A percentile compares a stretch with the other conserved stretches of the same genome.
Conservation (phyloP, 1,284 basidiomycete genomes). For the Moesziomyces parantarcticus region DNA sequence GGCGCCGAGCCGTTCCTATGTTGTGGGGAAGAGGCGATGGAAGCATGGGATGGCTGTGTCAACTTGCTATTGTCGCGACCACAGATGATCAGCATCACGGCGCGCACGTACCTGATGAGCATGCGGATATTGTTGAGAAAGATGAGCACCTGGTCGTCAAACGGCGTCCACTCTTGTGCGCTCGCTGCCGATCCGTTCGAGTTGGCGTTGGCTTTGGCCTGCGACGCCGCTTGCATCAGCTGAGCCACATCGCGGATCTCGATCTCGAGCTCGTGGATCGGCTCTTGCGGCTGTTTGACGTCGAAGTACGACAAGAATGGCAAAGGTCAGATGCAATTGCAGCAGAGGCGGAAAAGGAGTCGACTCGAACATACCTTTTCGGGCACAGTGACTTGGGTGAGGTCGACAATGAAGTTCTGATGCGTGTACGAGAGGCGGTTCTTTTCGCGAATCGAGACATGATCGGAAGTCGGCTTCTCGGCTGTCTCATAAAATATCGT, state of each 20-base stretch:
- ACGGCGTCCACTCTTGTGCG: constrained; percentile 59
- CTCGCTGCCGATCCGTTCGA: constrained; percentile 11
- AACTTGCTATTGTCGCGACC: no score
- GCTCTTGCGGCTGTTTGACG: constrained; percentile 43
- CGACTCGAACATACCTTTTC: constrained; percentile 37
- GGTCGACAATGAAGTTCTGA: constrained; percentile 89
- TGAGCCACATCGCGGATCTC: constrained; percentile 71
- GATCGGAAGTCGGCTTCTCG: constrained; percentile 60
- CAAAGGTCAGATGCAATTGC: not conserved
- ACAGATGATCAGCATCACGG: not conserved
- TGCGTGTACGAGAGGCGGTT: constrained; percentile 92
- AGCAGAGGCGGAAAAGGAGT: not conserved
- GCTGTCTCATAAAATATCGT: not conserved
- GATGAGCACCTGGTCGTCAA: constrained; percentile 60
- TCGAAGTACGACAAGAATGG: constrained; percentile 1
- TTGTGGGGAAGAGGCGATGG: no score
- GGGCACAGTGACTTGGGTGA: constrained; percentile 82
- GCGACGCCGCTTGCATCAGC: constrained; percentile 69
- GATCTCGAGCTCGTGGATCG: constrained; percentile 73
- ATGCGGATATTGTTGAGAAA: constrained; percentile 65
- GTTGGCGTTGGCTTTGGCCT: constrained; percentile 19
- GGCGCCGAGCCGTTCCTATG: constrained; percentile 14
- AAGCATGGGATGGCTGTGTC: not conserved
- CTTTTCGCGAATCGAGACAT: constrained; percentile 75
- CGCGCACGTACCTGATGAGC: constrained; percentile 53